Conservation (phyloP, 345 rosid species). For the Eucalyptus pauciflora region DNA sequence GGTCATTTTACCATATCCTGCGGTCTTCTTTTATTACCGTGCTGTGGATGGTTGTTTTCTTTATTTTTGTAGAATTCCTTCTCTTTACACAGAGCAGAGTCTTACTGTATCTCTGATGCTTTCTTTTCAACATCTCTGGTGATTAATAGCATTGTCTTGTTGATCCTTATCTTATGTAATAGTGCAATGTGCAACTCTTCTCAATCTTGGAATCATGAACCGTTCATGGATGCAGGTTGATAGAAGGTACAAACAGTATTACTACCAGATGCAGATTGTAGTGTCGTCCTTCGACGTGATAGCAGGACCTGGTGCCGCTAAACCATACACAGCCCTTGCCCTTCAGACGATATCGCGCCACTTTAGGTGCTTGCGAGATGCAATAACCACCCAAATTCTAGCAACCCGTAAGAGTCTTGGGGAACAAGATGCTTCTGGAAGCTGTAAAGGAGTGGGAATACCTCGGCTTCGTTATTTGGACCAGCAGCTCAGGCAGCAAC, state of each 20-base stretch:
- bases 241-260: slow-evolving; percentile 84
- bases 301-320: slow-evolving; percentile 84
- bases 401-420: slow-evolving; percentile 65
- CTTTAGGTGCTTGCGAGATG: slow-evolving; percentile 86
- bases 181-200: not conserved
- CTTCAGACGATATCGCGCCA: slow-evolving; percentile 90
- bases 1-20: not conserved
- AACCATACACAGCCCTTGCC: slow-evolving; percentile 87
- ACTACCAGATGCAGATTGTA: slow-evolving; percentile 94
- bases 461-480: slow-evolving; percentile 83
- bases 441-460: slow-evolving; percentile 54
- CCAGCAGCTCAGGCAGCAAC: slow-evolving; percentile 90
- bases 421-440: slow-evolving; percentile 64
- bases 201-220: not conserved
- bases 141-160: not conserved
- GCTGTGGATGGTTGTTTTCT: not conserved
- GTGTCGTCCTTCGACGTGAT: slow-evolving; percentile 86
- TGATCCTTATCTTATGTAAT: not conserved
- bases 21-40: not conserved
- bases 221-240: slow-evolving; percentile 52
- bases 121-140: not conserved
- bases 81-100: not conserved
- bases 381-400: slow-evolving; percentile 62
- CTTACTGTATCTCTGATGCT: not conserved
- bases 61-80: not conserved